These are phyloP conservation scores for Terfezia claveryi DNA, from an alignment of 495 filamentous ascomycete genomes.

Conservation along the genomic window DNA sequence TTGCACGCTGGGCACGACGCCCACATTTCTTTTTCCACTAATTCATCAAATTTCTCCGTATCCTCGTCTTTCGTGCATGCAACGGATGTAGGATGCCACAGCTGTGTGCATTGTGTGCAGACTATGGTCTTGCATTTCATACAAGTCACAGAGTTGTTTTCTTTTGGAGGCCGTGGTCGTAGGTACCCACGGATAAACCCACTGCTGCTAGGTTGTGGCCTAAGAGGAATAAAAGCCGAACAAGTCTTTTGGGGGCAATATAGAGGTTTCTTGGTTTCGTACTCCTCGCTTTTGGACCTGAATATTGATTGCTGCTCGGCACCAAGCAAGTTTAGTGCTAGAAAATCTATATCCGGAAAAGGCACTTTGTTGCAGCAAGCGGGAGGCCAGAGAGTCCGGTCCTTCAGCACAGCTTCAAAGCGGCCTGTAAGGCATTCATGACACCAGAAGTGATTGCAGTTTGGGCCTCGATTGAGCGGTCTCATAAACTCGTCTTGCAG, in stretches of 20 bases:
- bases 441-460: not conserved
- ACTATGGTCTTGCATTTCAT: not conserved
- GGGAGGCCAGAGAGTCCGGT: not conserved
- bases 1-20: not conserved
- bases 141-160: not conserved
- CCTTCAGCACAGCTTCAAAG: not conserved
- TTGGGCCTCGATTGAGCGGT: not conserved
- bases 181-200: too few species aligned
- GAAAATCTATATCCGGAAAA: not conserved
- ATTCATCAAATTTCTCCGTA: not conserved
- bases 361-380: not conserved
- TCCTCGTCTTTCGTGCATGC: not conserved
- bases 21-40: not conserved
- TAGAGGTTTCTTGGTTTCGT: not conserved
- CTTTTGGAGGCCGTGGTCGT: too few species aligned
- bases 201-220: too few species aligned
- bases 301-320: not conserved
- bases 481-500: too few species aligned
- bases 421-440: not conserved
- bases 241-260: not conserved
- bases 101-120: not conserved
- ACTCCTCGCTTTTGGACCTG: not conserved
- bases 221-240: not conserved
- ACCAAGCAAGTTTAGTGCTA: not conserved
- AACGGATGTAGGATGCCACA: not conserved